phyloP scores from a whole-genome alignment of 805 yeast genomes.

The Metschnikowia gelsemii region DNA sequence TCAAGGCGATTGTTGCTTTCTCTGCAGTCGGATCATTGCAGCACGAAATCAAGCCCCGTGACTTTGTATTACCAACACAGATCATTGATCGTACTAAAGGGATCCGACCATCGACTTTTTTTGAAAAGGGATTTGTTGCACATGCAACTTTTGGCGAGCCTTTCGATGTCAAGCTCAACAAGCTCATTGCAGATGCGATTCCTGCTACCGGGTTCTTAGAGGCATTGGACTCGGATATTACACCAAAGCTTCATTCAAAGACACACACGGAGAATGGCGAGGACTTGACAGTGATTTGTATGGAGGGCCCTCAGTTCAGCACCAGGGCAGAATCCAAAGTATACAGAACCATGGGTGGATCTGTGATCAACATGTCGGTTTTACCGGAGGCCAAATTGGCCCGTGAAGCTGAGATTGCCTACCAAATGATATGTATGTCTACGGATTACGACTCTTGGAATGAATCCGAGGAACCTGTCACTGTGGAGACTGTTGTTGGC shows the following conservation, averaged over 20 bases:
- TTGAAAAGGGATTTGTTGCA: slow-evolving; percentile 91
- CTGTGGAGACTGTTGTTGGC: slow-evolving; percentile 95
- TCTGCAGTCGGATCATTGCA: slow-evolving; percentile 96
- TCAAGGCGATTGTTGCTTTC: slow-evolving; percentile 84
- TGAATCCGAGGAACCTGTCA: slow-evolving; percentile 90
- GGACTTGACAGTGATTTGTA: slow-evolving; percentile 85
- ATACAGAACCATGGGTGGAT: slow-evolving; percentile 86
- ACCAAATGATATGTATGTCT: slow-evolving; percentile 98
- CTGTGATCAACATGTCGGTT: slow-evolving; percentile 95
- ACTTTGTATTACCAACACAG: slow-evolving; percentile 95
- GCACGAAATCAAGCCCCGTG: slow-evolving; percentile 86
- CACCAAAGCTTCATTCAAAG: slow-evolving; percentile 61
- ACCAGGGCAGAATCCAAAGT: slow-evolving; percentile 94
- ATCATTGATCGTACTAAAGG: slow-evolving; percentile 97
- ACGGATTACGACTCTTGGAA: slow-evolving; percentile 99
- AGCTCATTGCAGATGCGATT: slow-evolving; percentile 54
- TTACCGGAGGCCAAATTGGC: slow-evolving; percentile 98
- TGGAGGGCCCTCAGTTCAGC: slow-evolving; percentile 99
- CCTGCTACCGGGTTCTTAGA: slow-evolving; percentile 50
- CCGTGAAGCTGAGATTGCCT: slow-evolving; percentile 93
- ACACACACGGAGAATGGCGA: slow-evolving; percentile 53
- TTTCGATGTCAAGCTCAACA: slow-evolving; percentile 72
- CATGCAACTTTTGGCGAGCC: slow-evolving; percentile 98
- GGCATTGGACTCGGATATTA: slow-evolving; percentile 44
- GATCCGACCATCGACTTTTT: slow-evolving; percentile 83